Evolutionary conservation across 1,284 basidiomycete genomes (phyloP), one percentile per base, ranked within the genome.

Genomic region (Cystobasidium slooffiae): DNA sequence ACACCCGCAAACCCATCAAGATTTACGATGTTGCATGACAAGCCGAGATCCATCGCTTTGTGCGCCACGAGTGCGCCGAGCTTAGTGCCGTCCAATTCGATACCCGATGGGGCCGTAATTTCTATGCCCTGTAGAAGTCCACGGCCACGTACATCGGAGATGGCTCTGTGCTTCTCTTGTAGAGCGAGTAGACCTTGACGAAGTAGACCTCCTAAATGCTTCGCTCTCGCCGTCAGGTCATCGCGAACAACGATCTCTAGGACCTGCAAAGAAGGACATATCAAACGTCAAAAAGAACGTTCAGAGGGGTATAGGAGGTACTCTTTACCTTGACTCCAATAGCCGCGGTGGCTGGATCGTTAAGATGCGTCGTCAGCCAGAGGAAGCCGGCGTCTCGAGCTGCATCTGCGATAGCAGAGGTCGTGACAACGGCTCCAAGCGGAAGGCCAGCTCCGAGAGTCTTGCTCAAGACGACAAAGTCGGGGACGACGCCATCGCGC

Each of bases 341-440:
- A 75, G 80, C 79, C 18, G 76, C 77, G 4, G 76, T 68, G 6
- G 81, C 75, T 0, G 81, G 80, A 75, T 82, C 80, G 64, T 77
- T 79, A 12, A 81, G 61, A 72, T 81, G 80, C 6, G 80, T 81
- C 10, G 80, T 81, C 66, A 80, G 79, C 51, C 53, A 67, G 43
- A 73, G 64, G 43, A 56, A 73, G 20, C 62, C 62, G 43, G 22
- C 43, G n/a, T 92, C 85, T 82, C 92, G 93, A 6, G 61, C 59
- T 80, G 88, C 88, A 81, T 88, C 88, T 78, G 91, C 87, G 18
- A 97, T 88, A n/a, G 89, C 91, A 84, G 84, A 97, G 84, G 75
- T 98, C 89, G 82, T 98, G 94, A 6, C 95, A 94, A 72, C 86
- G 85, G 66, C 97, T 90, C 7, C 89, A 89, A 69, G 89, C 89